A percentile compares a stretch with the other conserved stretches of the same genome.
These are phyloP conservation scores for Sporisorium reilianum DNA, from an alignment of 1,284 basidiomycete species.

Conservation along the genomic window DNA sequence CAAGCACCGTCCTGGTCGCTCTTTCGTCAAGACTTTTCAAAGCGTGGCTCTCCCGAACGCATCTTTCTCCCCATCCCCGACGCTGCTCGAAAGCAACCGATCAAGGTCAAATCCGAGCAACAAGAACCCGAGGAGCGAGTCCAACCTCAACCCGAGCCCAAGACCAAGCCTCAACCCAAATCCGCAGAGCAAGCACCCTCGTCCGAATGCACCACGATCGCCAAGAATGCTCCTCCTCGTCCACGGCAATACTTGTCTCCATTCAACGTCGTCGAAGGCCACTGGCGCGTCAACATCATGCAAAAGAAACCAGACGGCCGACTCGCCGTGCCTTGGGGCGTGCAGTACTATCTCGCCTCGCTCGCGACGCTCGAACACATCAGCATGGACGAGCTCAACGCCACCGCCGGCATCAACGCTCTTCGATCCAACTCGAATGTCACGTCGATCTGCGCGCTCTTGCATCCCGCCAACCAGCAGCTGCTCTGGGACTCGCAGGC, in stretches of 20 bases:
- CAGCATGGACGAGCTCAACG: constrained; percentile 22
- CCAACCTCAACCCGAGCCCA: background rate
- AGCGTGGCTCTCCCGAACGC: background rate
- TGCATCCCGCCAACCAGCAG: constrained; percentile 17
- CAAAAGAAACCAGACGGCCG: constrained; percentile 14
- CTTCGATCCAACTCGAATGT: constrained; percentile 25
- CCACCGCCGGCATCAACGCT: constrained; percentile 15
- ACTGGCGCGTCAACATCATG: constrained; percentile 25
- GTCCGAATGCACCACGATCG: background rate
- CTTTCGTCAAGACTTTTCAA: constrained; percentile 1
- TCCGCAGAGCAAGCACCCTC: background rate
- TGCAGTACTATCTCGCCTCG: constrained; percentile 36
- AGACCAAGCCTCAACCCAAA: background rate
- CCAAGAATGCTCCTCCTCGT: background rate
- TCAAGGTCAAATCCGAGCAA: background rate
- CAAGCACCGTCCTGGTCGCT: constrained; percentile 9
- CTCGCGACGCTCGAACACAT: constrained; percentile 21
- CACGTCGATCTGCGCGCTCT: constrained; percentile 18
- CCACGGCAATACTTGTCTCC: constrained; percentile 1
- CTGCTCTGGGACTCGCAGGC: constrained; percentile 14
- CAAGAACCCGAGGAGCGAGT: background rate
- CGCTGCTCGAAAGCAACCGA: background rate
- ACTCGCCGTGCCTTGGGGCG: constrained; percentile 31
- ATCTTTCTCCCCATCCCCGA: constrained; percentile 19
- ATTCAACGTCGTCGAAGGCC: constrained; percentile 13